Evolutionary conservation across 495 filamentous ascomycete genomes (phyloP), one percentile per base, ranked within the genome.

Genomic region (Penicillium alfredii): DNA sequence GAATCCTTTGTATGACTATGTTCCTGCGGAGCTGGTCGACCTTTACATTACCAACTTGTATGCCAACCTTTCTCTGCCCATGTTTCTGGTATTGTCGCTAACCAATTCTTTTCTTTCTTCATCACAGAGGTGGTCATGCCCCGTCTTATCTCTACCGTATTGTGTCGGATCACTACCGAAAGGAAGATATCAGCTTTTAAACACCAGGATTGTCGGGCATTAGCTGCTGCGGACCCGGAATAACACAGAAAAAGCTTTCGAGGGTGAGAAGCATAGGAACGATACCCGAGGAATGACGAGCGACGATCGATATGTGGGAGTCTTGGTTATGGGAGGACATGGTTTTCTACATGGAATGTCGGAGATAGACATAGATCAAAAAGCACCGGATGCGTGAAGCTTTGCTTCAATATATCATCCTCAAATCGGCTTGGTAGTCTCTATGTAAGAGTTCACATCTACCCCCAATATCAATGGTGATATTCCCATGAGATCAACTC

Each of bases 31-130:
- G 38, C 61, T 89, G 38, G 75, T 95, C 18, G 84, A 92, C 50
- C 75, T 92, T 22, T 94, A 94, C 53, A 82, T 96, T 44, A 94
- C 89, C 7, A 95, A 96, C 60, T 63, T 96, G 85, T 89, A 69
- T 77, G 33, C 22, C 2, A 18, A 23, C 4, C 8, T 29, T 19
- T 14, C n/a, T 33, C 24, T 7, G 23, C 2, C 8, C 11, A 21
- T 16, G 9, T 24, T 12, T 19, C 3, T 12, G 19, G 4, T 3
- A 18, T 32, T 10, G 8, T 25, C 27, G 4, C 41, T 38, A 40
- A 48, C 61, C 66, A 53, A 55, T 23, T 39, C 35, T 27, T 35
- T 22, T 40, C 45, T 44, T n/a, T n/a, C n/a, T n/a, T n/a, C n/a
- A n/a, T n/a, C n/a, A 8, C 49, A 88, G 82, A 38, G 87, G 87